Percentiles rank a stretch among this genome's conserved stretches.
These are phyloP conservation scores for Solanum chiquidenum DNA, from an alignment of 257 asterid species.

Conservation along the genomic window DNA sequence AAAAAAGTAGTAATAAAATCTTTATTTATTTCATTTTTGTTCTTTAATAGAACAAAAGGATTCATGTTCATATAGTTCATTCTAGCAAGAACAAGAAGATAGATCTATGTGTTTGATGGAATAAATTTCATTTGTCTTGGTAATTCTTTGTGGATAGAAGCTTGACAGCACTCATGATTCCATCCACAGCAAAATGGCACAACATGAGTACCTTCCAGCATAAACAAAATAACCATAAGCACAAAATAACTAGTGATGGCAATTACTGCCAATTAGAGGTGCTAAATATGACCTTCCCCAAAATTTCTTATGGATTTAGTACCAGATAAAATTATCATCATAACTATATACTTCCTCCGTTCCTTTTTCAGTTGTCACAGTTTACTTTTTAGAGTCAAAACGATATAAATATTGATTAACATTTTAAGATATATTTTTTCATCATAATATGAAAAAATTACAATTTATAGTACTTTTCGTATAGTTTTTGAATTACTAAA, in stretches of 20 bases:
- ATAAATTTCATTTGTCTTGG: neutral
- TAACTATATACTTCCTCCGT: too few species aligned
- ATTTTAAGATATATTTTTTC: too few species aligned
- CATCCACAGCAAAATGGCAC: neutral
- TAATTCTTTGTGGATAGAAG: neutral
- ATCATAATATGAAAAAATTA: too few species aligned
- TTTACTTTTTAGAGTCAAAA: too few species aligned
- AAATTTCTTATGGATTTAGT: too few species aligned
- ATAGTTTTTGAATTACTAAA: too few species aligned
- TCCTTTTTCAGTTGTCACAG: too few species aligned
- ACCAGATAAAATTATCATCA: too few species aligned
- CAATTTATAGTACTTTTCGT: too few species aligned
- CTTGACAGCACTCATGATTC: neutral
- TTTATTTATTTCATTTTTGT: neutral
- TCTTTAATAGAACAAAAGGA: neutral
- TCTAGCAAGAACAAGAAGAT: neutral
- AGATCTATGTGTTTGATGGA: neutral
- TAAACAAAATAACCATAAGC: neutral
- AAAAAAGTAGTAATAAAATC: neutral
- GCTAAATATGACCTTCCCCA: too few species aligned
- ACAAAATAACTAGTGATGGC: neutral
- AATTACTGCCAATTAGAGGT: too few species aligned
- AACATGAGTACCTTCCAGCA: neutral
- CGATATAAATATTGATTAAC: too few species aligned
- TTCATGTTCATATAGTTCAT: neutral